A percentile compares a stretch with the other conserved stretches of the same genome.
These are phyloP conservation scores for Trypanosoma melophagium DNA, from an alignment of 208 protist species.

Conservation along the genomic window DNA sequence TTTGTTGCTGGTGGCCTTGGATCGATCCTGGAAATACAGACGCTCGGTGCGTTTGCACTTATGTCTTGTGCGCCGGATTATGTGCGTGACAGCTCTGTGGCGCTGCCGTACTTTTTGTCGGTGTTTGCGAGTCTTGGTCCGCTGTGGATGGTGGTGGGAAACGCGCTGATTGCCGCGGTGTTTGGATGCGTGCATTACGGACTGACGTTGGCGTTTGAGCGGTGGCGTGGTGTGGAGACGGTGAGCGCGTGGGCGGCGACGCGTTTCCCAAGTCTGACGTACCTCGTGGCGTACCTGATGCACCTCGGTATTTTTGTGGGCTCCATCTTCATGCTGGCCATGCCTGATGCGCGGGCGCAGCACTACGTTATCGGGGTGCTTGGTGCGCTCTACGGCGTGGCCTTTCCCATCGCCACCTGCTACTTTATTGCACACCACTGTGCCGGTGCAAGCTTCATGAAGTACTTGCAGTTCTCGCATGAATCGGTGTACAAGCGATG, in stretches of 20 bases:
- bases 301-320: constrained; percentile 18
- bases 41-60: not conserved
- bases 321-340: constrained; percentile 12
- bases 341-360: constrained; percentile 1
- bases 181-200: constrained; percentile 15
- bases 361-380: constrained; percentile 19
- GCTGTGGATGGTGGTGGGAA: constrained; percentile 9
- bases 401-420: constrained; percentile 6
- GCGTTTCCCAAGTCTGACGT: constrained; percentile 14
- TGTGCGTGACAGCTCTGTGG: constrained; percentile 3
- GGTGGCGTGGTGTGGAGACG: constrained; percentile 12
- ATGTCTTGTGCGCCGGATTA: constrained; percentile 6
- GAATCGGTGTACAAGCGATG: constrained; percentile 4
- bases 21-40: constrained; percentile 2
- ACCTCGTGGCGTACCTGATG: constrained; percentile 17
- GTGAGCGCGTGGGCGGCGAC: constrained; percentile 11
- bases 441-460: constrained; percentile 1
- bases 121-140: constrained; percentile 6
- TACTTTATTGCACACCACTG: constrained; percentile 12
- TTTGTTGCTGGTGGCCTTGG: constrained; percentile 4
- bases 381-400: constrained; percentile 20
- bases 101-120: constrained; percentile 16
- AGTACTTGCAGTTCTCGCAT: constrained; percentile 17
- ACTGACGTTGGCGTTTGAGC: constrained; percentile 11
- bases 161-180: constrained; percentile 5